phyloP scores from a whole-genome alignment of 805 yeast species.

The Helenozyma baotianmanensis region DNA sequence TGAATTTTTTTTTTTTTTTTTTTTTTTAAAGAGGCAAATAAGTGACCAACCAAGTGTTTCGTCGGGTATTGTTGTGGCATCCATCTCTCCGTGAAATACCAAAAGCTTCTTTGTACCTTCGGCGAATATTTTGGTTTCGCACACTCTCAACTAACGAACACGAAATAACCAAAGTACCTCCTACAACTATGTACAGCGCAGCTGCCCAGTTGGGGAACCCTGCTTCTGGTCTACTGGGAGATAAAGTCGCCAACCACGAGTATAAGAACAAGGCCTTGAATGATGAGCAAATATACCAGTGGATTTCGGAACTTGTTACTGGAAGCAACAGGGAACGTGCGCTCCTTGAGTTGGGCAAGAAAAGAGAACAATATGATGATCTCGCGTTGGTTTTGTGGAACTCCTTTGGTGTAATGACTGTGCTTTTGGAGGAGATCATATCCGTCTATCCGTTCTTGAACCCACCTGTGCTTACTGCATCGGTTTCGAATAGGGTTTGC shows the following conservation, averaged over 20 bases:
- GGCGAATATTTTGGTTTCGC: neutral
- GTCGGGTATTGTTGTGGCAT: too few relatives aligned
- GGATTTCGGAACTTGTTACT: slow-evolving; percentile 86
- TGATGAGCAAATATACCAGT: slow-evolving; percentile 80
- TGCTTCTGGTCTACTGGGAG: too few relatives aligned
- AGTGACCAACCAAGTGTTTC: too few relatives aligned
- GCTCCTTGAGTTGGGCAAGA: slow-evolving; percentile 83
- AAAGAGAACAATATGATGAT: slow-evolving; percentile 92
- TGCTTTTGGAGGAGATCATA: slow-evolving; percentile 81
- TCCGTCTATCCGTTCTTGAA: slow-evolving; percentile 84
- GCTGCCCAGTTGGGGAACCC: slow-evolving; percentile 3
- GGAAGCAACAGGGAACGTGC: slow-evolving; percentile 95
- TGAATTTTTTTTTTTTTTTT: too few relatives aligned
- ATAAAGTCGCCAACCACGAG: neutral
- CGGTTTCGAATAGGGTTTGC: slow-evolving; percentile 90
- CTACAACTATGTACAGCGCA: slow-evolving; percentile 2
- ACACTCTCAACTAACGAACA: slow-evolving; percentile 1
- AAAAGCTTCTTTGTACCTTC: too few relatives aligned
- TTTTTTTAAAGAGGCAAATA: too few relatives aligned
- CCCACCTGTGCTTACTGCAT: slow-evolving; percentile 80
- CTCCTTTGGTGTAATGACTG: slow-evolving; percentile 94
- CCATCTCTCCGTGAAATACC: too few relatives aligned
- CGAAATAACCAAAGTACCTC: neutral
- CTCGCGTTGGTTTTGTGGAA: slow-evolving; percentile 92
- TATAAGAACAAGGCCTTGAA: slow-evolving; percentile 26